phyloP scores from a whole-genome alignment of 2,329 filamentous ascomycete genomes.

The Cladorrhinum sp. region DNA sequence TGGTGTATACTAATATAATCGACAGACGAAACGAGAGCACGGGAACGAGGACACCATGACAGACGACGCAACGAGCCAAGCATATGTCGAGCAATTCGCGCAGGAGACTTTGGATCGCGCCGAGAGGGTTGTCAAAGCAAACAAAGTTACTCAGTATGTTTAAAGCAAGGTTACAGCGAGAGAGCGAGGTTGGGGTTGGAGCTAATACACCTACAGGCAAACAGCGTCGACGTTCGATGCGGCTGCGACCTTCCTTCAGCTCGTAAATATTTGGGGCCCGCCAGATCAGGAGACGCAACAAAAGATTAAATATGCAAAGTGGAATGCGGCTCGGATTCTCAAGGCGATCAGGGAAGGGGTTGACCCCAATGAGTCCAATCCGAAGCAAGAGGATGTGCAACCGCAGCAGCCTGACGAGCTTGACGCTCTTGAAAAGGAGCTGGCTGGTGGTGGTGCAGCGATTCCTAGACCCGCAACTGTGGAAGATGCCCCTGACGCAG shows the following conservation, averaged over 20 bases:
- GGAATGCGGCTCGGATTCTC: constrained; percentile 85
- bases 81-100: constrained; percentile 92
- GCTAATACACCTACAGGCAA: constrained; percentile 54
- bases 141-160: constrained; percentile 74
- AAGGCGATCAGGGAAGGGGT: constrained; percentile 88
- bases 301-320: constrained; percentile 96
- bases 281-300: constrained; percentile 71
- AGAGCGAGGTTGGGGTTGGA: neutral
- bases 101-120: constrained; percentile 82
- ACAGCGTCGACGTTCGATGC: constrained; percentile 94
- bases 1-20: neutral
- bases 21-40: constrained; percentile 67
- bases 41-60: constrained; percentile 76
- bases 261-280: constrained; percentile 78
- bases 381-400: constrained; percentile 52
- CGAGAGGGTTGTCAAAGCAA: constrained; percentile 74
- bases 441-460: constrained; percentile 1
- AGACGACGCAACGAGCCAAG: constrained; percentile 82
- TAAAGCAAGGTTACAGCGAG: neutral
- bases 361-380: constrained; percentile 90
- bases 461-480: constrained; percentile 42
- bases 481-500: constrained; percentile 53
- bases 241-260: constrained; percentile 85
- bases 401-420: constrained; percentile 47
- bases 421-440: constrained; percentile 62